A percentile compares a stretch with the other conserved stretches of the same genome.
Evolutionary conservation across 2,329 filamentous ascomycete species (phyloP).

Genomic region (Albophoma yamanashiensis): DNA sequence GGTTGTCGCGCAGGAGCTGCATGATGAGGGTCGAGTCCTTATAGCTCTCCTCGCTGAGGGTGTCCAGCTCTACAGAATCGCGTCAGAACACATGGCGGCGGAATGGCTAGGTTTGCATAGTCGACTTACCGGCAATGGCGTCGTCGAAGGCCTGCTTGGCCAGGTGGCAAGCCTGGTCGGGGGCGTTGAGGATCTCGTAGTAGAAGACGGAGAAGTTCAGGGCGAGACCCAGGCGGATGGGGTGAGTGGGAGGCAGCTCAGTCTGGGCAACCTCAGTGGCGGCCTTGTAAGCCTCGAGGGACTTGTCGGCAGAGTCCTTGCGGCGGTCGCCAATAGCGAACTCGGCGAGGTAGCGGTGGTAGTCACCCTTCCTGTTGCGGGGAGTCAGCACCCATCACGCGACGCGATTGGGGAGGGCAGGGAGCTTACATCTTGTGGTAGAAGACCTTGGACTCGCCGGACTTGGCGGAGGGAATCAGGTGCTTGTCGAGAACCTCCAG

Average conservation of each 20-base stretch:
- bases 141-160: constrained; percentile 99
- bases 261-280: constrained; percentile 97
- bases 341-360: constrained; percentile 97
- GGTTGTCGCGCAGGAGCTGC: constrained; percentile 95
- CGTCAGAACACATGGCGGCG: not conserved
- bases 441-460: constrained; percentile 97
- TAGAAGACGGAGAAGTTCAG: constrained; percentile 99
- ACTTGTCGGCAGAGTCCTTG: constrained; percentile 88
- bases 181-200: constrained; percentile 99
- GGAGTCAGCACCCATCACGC: constrained; percentile 1
- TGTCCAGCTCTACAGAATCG: constrained; percentile 68
- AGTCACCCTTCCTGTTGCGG: constrained; percentile 83
- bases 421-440: constrained; percentile 88
- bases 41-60: constrained; percentile 96
- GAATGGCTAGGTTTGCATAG: not conserved
- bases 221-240: constrained; percentile 92
- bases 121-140: constrained; percentile 65
- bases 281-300: constrained; percentile 92
- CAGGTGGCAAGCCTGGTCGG: constrained; percentile 95
- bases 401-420: not conserved
- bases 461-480: constrained; percentile 88
- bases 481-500: constrained; percentile 89
- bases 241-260: constrained; percentile 93
- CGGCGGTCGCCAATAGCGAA: constrained; percentile 91
- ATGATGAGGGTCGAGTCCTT: constrained; percentile 98